Conservation (phyloP, 1,284 basidiomycete species). For the Cutaneotrichosporon mucoides region DNA sequence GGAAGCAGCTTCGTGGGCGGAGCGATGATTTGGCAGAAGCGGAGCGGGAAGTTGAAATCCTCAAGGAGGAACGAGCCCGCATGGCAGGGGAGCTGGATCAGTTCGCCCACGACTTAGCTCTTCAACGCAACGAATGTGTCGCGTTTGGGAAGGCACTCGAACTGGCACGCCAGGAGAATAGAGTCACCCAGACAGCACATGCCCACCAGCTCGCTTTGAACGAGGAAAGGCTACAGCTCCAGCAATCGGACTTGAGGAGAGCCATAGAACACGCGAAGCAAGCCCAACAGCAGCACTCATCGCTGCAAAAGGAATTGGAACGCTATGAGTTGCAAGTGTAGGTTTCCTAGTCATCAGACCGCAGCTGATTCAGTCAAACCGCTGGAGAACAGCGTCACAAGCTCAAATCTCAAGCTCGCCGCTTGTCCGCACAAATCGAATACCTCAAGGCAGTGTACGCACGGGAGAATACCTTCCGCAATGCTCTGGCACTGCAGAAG, state of each 20-base stretch:
- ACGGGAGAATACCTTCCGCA: constrained; percentile 76
- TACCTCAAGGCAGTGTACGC: constrained; percentile 90
- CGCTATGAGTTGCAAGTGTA: constrained; percentile 21
- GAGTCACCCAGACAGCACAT: neutral
- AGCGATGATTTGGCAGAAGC: constrained; percentile 15
- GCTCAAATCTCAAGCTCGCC: constrained; percentile 36
- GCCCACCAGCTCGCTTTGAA: neutral
- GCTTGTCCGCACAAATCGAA: constrained; percentile 59
- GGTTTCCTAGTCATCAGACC: constrained; percentile 8
- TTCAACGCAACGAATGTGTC: constrained; percentile 55
- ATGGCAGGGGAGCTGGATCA: constrained; percentile 25
- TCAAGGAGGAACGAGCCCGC: constrained; percentile 18
- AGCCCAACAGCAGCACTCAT: constrained; percentile 3
- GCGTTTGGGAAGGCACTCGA: constrained; percentile 56
- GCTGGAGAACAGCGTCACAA: constrained; percentile 23
- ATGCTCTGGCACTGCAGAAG: constrained; percentile 80
- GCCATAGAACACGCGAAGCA: constrained; percentile 19
- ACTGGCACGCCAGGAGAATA: constrained; percentile 52
- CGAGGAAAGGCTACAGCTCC: neutral
- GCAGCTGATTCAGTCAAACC: neutral
- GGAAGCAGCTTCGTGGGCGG: constrained; percentile 14
- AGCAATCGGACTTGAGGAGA: constrained; percentile 11
- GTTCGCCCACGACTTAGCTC: constrained; percentile 36
- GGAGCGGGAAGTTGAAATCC: constrained; percentile 14
- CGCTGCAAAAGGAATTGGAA: constrained; percentile 18